These are phyloP conservation scores for Pichia paraexigua DNA, from an alignment of 805 yeast species.

Conservation along the genomic window DNA sequence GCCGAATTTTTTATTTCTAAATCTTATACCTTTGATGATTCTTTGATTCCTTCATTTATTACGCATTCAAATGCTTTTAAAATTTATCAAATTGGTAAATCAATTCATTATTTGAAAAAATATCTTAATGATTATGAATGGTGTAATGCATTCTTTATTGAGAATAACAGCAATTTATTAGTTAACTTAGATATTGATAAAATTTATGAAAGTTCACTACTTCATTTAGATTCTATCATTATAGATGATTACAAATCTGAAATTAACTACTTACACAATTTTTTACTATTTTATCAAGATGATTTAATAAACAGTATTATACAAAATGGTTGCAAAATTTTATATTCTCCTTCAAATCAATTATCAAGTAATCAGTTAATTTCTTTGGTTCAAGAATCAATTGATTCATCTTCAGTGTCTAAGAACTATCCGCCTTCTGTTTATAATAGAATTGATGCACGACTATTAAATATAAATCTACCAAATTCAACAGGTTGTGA, in stretches of 20 bases:
- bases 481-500: slow-evolving; percentile 75
- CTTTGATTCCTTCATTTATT: slow-evolving; percentile 40
- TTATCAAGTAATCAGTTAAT: slow-evolving; percentile 62
- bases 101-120: slow-evolving; percentile 37
- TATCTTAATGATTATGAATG: slow-evolving; percentile 4
- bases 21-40: slow-evolving; percentile 12
- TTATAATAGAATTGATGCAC: slow-evolving; percentile 63
- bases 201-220: slow-evolving; percentile 39
- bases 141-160: slow-evolving; percentile 6
- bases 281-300: slow-evolving; percentile 66
- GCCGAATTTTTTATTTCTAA: slow-evolving; percentile 52
- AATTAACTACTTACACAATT: slow-evolving; percentile 53
- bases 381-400: slow-evolving; percentile 55
- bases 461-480: slow-evolving; percentile 62
- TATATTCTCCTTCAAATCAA: slow-evolving; percentile 54
- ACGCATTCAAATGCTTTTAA: slow-evolving; percentile 32
- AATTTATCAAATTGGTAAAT: slow-evolving; percentile 64
- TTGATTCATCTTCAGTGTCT: slow-evolving; percentile 44
- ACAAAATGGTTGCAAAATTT: slow-evolving; percentile 40
- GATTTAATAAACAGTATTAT: slow-evolving; percentile 71
- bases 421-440: slow-evolving; percentile 31
- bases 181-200: slow-evolving; percentile 27
- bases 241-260: slow-evolving; percentile 44
- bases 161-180: slow-evolving; percentile 25
- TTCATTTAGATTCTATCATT: slow-evolving; percentile 39